Conservation (phyloP, 305 asterid species). For the Ilex paraguariensis region DNA sequence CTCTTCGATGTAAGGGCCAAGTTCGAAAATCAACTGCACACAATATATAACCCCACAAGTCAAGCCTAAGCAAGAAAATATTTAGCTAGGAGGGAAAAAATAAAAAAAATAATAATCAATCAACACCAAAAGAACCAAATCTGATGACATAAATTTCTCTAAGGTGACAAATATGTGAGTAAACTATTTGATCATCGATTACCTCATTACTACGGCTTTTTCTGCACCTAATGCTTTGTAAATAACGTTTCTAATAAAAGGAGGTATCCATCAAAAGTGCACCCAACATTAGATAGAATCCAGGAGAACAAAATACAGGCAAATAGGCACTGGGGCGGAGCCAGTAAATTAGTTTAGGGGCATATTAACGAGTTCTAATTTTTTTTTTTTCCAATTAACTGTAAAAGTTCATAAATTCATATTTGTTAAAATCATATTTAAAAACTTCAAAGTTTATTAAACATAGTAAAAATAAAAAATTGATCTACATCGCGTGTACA, state of each 20-base stretch:
- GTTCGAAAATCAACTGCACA: constrained; percentile 75
- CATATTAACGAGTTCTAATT: too few species aligned
- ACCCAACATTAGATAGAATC: neutral
- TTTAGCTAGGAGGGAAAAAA: neutral
- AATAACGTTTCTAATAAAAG: neutral
- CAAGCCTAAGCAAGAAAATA: constrained; percentile 10
- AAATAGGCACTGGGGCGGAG: neutral
- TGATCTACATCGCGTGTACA: too few species aligned
- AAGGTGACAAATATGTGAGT: neutral
- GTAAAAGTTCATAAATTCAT: too few species aligned
- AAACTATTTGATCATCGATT: neutral
- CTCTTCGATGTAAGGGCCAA: constrained; percentile 89
- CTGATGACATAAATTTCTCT: neutral
- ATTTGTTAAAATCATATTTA: too few species aligned
- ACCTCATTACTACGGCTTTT: neutral
- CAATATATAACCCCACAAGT: constrained; percentile 1
- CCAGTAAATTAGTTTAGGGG: too few species aligned
- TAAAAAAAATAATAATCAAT: too few species aligned
- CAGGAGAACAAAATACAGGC: neutral
- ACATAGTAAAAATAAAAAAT: too few species aligned
- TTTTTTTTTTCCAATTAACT: too few species aligned
- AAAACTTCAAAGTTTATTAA: too few species aligned
- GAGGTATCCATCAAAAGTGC: neutral
- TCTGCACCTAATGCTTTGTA: neutral
- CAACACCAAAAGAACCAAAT: neutral